Evolutionary conservation across 768 basidiomycete species (phyloP).

Genomic region (Obba rivulosa): DNA sequence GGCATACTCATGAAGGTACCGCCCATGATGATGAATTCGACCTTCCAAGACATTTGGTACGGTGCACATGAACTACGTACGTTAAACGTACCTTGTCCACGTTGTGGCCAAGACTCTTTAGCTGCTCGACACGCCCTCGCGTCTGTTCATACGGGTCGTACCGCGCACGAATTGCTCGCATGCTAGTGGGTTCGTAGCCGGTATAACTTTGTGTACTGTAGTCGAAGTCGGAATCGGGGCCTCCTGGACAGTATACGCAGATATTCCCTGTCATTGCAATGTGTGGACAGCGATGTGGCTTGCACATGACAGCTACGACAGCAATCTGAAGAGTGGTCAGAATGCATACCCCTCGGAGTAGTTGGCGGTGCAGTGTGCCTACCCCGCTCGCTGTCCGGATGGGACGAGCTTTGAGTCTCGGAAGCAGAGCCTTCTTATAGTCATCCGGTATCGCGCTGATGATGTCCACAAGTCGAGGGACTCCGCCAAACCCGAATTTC

Average conservation of each 20-base stretch:
- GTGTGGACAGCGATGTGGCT: slow-evolving; percentile 98
- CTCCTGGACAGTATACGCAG: slow-evolving; percentile 99
- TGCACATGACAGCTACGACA: slow-evolving; percentile 99
- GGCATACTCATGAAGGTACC: slow-evolving; percentile 99
- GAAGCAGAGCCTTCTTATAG: slow-evolving; percentile 86
- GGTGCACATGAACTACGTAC: background rate
- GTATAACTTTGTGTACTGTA: slow-evolving; percentile 98
- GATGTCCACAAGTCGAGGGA: slow-evolving; percentile 94
- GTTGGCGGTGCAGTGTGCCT: slow-evolving; percentile 23
- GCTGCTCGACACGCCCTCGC: slow-evolving; percentile 88
- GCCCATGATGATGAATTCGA: slow-evolving; percentile 94
- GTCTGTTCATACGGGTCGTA: slow-evolving; percentile 98
- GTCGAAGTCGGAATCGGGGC: slow-evolving; percentile 98
- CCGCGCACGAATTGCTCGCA: slow-evolving; percentile 96
- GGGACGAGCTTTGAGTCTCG: slow-evolving; percentile 87
- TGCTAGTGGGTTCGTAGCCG: slow-evolving; percentile 95
- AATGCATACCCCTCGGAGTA: background rate
- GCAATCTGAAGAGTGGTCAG: slow-evolving; percentile 60
- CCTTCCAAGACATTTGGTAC: slow-evolving; percentile 36
- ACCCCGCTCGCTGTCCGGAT: slow-evolving; percentile 97
- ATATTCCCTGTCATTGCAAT: slow-evolving; percentile 99
- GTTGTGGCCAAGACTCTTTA: slow-evolving; percentile 92
- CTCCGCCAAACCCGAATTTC: slow-evolving; percentile 79
- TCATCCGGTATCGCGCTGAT: slow-evolving; percentile 98
- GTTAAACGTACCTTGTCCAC: slow-evolving; percentile 78